These are phyloP conservation scores for Dalbergia oliveri DNA, from an alignment of 306 rosid genomes.

Conservation along the genomic window DNA sequence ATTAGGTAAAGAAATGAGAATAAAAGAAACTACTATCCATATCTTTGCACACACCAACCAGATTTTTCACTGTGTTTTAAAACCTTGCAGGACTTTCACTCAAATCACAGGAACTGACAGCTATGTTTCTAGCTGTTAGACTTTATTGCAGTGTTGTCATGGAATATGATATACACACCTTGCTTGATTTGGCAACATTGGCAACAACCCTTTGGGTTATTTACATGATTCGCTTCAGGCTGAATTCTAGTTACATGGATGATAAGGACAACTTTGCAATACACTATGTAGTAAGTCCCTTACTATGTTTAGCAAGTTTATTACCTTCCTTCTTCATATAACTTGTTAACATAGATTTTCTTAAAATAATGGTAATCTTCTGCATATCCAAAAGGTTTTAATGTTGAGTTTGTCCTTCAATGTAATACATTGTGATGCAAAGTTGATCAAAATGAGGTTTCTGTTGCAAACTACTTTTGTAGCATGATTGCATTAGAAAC, in stretches of 20 bases:
- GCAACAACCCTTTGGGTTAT: constrained; percentile 65
- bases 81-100: constrained; percentile 47
- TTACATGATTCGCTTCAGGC: constrained; percentile 57
- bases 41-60: too few relatives aligned
- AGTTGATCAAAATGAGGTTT: not conserved
- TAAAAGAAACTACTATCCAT: too few relatives aligned
- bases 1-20: too few relatives aligned
- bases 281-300: constrained; percentile 53
- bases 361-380: too few relatives aligned
- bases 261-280: constrained; percentile 63
- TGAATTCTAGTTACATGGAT: constrained; percentile 60
- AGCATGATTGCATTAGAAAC: too few relatives aligned
- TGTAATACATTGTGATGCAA: not conserved
- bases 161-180: constrained; percentile 63
- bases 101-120: constrained; percentile 65
- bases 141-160: constrained; percentile 60
- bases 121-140: constrained; percentile 61
- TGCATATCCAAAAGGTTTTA: too few relatives aligned
- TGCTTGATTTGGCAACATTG: constrained; percentile 61
- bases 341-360: not conserved
- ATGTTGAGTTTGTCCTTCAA: not conserved
- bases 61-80: too few relatives aligned
- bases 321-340: not conserved
- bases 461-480: too few relatives aligned
- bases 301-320: not conserved